Percentiles rank a stretch among this genome's conserved stretches.
These are phyloP conservation scores for Theobroma grandiflorum DNA, from an alignment of 441 rosid genomes.

Conservation along the genomic window DNA sequence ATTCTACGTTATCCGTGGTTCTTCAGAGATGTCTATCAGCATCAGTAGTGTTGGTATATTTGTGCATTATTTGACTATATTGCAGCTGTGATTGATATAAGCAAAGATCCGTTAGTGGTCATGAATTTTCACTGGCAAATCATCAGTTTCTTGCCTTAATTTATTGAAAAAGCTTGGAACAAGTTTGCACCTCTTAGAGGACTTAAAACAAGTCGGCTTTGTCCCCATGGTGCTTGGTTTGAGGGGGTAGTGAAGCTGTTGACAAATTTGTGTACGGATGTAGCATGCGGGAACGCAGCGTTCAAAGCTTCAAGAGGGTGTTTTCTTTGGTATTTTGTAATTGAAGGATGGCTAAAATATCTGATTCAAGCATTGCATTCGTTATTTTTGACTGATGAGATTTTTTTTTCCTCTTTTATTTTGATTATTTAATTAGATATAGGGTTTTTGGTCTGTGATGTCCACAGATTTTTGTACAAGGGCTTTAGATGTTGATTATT, in stretches of 20 bases:
- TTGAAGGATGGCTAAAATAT: constrained; percentile 2
- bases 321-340: constrained; percentile 22
- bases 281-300: constrained; percentile 35
- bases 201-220: constrained; percentile 19
- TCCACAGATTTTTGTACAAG: constrained; percentile 33
- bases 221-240: constrained; percentile 17
- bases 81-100: constrained; percentile 33
- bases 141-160: constrained; percentile 24
- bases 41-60: constrained; percentile 32
- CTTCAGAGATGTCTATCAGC: constrained; percentile 26
- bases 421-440: constrained; percentile 29
- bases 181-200: constrained; percentile 27
- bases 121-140: constrained; percentile 8
- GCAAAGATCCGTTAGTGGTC: neutral
- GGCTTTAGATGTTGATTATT: constrained; percentile 16
- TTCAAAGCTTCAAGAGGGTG: constrained; percentile 31
- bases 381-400: constrained; percentile 14
- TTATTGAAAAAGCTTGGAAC: constrained; percentile 38
- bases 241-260: neutral
- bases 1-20: constrained; percentile 21
- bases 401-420: neutral
- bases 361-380: constrained; percentile 28
- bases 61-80: constrained; percentile 30
- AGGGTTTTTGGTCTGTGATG: constrained; percentile 28
- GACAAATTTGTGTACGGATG: constrained; percentile 25